Evolutionary conservation across 208 protist genomes (phyloP).

Genomic region (Novymonas esmeraldas): DNA sequence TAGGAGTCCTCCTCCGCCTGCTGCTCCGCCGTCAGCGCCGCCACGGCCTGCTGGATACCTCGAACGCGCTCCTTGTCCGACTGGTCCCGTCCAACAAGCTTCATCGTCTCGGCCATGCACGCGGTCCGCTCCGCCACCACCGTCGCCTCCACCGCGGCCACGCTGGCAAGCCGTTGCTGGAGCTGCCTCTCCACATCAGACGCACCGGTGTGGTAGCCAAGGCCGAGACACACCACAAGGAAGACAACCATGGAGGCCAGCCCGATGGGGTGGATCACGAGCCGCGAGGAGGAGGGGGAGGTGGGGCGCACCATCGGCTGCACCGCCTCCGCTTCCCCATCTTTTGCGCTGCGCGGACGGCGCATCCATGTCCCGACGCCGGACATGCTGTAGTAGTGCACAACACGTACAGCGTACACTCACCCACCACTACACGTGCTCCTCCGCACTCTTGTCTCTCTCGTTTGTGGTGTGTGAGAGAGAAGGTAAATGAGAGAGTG

Average conservation of each 20-base stretch:
- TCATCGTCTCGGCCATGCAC: conserved; percentile 12
- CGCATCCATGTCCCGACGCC: too few species aligned
- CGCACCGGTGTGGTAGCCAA: conserved; percentile 46
- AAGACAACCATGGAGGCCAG: conserved; percentile 26
- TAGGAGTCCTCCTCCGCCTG: conserved; percentile 1
- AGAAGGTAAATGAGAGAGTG: too few species aligned
- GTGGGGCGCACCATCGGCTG: neutral
- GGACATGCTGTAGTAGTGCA: too few species aligned
- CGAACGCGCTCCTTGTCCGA: neutral
- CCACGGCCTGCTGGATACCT: neutral
- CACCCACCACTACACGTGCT: too few species aligned
- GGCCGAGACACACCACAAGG: conserved; percentile 32
- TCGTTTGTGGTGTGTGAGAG: too few species aligned
- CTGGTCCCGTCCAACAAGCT: neutral
- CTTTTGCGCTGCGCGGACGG: neutral
- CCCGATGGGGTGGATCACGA: conserved; percentile 39
- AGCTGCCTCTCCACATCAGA: conserved; percentile 16
- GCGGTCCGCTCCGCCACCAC: neutral
- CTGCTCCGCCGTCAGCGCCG: conserved; percentile 16
- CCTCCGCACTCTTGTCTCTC: too few species aligned
- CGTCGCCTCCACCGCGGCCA: neutral
- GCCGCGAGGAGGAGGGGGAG: conserved; percentile 2
- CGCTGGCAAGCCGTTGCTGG: neutral
- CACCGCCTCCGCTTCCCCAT: neutral
- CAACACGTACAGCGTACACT: too few species aligned